Conservation (phyloP, 2,329 filamentous ascomycete genomes). For the Calycina marina region DNA sequence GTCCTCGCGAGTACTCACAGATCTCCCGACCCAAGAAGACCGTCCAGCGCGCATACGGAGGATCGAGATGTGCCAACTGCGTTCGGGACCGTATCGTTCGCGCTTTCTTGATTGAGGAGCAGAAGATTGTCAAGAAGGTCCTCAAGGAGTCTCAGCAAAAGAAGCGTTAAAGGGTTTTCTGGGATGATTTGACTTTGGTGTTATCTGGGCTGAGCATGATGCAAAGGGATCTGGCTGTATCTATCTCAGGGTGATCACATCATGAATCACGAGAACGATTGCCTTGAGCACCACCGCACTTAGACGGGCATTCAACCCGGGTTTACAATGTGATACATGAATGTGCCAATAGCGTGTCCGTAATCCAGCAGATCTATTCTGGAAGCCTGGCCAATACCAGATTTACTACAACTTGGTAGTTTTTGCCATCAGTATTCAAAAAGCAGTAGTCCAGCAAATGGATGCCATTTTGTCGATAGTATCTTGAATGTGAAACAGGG, state of each 20-base stretch:
- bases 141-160: conserved; percentile 90
- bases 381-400: too few species aligned
- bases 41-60: conserved; percentile 95
- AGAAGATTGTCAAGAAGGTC: conserved; percentile 99
- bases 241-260: conserved; percentile 17
- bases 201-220: conserved; percentile 22
- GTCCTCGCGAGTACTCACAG: conserved; percentile 92
- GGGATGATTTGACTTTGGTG: conserved; percentile 22
- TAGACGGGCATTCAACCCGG: too few species aligned
- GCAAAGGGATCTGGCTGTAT: conserved; percentile 23
- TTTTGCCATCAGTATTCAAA: too few species aligned
- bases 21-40: conserved; percentile 99
- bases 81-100: conserved; percentile 96
- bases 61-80: conserved; percentile 96
- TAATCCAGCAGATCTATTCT: too few species aligned
- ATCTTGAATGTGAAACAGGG: too few species aligned
- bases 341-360: too few species aligned
- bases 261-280: background rate
- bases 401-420: too few species aligned
- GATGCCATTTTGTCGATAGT: too few species aligned
- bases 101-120: conserved; percentile 99
- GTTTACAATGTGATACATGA: too few species aligned
- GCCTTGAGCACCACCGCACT: background rate
- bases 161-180: conserved; percentile 20
- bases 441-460: too few species aligned